These are phyloP conservation scores for Herpetomonas muscarum DNA, from an alignment of 208 protist genomes.

Conservation along the genomic window DNA sequence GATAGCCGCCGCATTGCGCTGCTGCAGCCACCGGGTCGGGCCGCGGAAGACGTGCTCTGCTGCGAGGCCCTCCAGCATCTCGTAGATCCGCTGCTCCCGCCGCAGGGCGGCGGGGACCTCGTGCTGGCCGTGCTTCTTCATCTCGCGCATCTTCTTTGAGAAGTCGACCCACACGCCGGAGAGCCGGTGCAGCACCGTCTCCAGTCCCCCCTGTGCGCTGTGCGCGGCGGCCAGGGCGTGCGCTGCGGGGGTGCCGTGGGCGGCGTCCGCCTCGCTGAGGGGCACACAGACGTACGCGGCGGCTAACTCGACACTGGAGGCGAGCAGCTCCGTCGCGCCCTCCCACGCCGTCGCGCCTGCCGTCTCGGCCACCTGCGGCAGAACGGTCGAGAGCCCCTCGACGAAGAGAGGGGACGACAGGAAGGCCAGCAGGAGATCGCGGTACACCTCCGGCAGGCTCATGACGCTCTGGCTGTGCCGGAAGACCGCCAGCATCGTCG, in stretches of 20 bases:
- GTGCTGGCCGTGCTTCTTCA: slow-evolving; percentile 7
- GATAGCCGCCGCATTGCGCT: slow-evolving; percentile 13
- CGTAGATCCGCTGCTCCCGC: background rate
- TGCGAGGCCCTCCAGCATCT: slow-evolving; percentile 20
- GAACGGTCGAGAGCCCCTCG: slow-evolving; percentile 41
- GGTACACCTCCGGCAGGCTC: slow-evolving; percentile 38
- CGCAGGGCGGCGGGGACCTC: slow-evolving; percentile 11
- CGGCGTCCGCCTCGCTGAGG: background rate
- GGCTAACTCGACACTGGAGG: slow-evolving; percentile 18
- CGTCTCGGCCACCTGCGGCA: slow-evolving; percentile 18
- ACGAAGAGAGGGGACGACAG: slow-evolving; percentile 70
- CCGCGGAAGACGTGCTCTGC: slow-evolving; percentile 16
- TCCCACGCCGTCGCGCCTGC: slow-evolving; percentile 31
- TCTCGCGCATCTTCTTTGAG: slow-evolving; percentile 9
- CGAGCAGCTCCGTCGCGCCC: slow-evolving; percentile 16
- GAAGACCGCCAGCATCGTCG: slow-evolving; percentile 53
- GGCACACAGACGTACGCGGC: slow-evolving; percentile 8
- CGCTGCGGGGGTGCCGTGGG: background rate
- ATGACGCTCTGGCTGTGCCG: slow-evolving; percentile 40
- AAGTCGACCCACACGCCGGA: slow-evolving; percentile 35
- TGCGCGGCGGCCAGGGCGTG: slow-evolving; percentile 1
- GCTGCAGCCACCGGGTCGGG: slow-evolving; percentile 20
- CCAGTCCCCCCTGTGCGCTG: slow-evolving; percentile 17
- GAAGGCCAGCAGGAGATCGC: slow-evolving; percentile 44
- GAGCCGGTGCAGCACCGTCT: slow-evolving; percentile 50